phyloP scores from a whole-genome alignment of 345 rosid species.

The Jatropha curcas region DNA sequence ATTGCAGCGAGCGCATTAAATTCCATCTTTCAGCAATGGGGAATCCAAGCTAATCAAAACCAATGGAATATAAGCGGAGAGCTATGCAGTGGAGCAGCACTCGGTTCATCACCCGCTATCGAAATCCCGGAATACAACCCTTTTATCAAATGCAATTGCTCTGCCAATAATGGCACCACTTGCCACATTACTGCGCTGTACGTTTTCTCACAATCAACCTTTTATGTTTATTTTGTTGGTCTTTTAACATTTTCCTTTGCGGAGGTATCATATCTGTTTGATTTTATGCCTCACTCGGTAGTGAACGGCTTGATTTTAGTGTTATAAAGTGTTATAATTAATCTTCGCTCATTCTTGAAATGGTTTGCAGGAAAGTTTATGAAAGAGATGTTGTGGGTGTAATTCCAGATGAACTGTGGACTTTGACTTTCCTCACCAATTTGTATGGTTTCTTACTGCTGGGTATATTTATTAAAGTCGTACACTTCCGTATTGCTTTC shows the following conservation, averaged over 20 bases:
- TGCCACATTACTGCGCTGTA: constrained; percentile 46
- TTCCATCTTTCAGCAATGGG: constrained; percentile 50
- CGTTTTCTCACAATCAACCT: not conserved
- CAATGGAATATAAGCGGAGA: constrained; percentile 51
- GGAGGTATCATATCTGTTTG: not conserved
- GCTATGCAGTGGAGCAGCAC: constrained; percentile 41
- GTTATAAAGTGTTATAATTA: too few species aligned
- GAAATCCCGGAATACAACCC: constrained; percentile 35
- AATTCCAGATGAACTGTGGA: constrained; percentile 59
- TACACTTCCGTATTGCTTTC: too few species aligned
- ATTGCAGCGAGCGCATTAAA: constrained; percentile 46
- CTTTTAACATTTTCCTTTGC: too few species aligned
- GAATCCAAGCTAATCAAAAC: constrained; percentile 15
- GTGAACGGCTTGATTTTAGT: too few species aligned
- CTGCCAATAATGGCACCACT: constrained; percentile 28
- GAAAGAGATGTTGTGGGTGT: constrained; percentile 32
- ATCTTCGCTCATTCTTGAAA: not conserved
- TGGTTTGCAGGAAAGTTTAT: constrained; percentile 41
- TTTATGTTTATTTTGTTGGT: too few species aligned
- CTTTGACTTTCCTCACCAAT: constrained; percentile 41
- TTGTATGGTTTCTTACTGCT: constrained; percentile 35
- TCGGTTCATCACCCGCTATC: constrained; percentile 19
- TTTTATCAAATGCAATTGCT: constrained; percentile 61
- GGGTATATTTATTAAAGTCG: not conserved
- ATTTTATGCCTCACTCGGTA: not conserved